Base-by-base conservation (phyloP, 805 yeast species). In the Blastobotrys chiropterorum region DNA sequence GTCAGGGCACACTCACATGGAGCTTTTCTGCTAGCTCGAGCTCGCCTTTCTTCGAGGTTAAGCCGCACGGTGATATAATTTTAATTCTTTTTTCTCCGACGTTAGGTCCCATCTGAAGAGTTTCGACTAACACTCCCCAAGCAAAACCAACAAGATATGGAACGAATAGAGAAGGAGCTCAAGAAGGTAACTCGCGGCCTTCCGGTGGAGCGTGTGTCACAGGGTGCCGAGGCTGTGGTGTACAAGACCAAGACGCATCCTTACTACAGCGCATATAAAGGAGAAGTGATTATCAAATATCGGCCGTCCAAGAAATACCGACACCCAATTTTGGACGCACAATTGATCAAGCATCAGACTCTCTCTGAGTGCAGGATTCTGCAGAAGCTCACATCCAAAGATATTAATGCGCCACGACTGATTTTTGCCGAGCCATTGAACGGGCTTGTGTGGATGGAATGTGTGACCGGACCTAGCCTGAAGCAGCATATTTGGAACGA, bases 221-320 rank as follows among this genome's bases (percentile, higher is more conserved):
- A 89, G 63, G 97, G 97, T 21, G 97, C 97, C 1, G 97, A 89
- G 65, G 95, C 96, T 0, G 74, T 88, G 8, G 90, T 88, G 1
- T 86, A 86, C 66, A 64, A 72, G 11, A 76, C 92, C 0, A 53
- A 66, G 1, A 63, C 64, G 1, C 96, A 89, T 66, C 96, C 96
- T 21, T 89, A 85, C 62, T 62, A 75, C 6, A 48, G 54, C 8
- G 14, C 19, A 19, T 22, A 48, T 1, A 55, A 57, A 13, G 26
- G 58, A 1, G 53, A 54, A 3, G 85, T 74, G 65, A 82, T 92
- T 38, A 74, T 89, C 55, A 94, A 94, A 66, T 90, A 77, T 66
- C 77, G 99, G 57, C 97, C 99, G 1, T 79, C 83, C 20, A 94
- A 94, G 64, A 81, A 85, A n/a, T 94, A 94, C 64, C 76, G 99